phyloP scores from a whole-genome alignment of 495 filamentous ascomycete species.

The Achaetomiella virescens region DNA sequence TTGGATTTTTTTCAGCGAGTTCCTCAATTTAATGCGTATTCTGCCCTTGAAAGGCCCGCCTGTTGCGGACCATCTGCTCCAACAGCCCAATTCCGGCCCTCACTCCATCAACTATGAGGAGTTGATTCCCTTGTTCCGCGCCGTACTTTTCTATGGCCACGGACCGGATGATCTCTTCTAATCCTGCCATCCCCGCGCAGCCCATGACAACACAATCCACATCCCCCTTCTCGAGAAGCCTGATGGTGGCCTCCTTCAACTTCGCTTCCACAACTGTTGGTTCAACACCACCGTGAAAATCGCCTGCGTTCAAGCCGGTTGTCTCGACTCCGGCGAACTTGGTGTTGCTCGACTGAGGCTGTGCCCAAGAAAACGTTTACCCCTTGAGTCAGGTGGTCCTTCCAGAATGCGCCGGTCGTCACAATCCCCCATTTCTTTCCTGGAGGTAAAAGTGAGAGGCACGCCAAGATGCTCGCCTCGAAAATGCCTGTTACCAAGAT shows the following conservation, averaged over 20 bases:
- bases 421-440: conserved; percentile 74
- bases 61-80: conserved; percentile 47
- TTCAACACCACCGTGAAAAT: conserved; percentile 64
- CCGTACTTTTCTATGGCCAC: conserved; percentile 62
- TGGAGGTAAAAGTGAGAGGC: conserved; percentile 43
- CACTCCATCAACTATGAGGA: conserved; percentile 81
- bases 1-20: background rate
- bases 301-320: conserved; percentile 73
- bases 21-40: background rate
- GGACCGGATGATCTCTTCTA: conserved; percentile 71
- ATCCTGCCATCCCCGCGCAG: conserved; percentile 89
- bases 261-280: conserved; percentile 56
- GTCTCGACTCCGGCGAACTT: conserved; percentile 75
- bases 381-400: conserved; percentile 58
- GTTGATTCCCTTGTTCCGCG: conserved; percentile 47
- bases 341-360: conserved; percentile 12
- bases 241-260: conserved; percentile 63
- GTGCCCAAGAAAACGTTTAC: conserved; percentile 50
- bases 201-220: conserved; percentile 67
- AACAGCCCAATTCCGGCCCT: conserved; percentile 67
- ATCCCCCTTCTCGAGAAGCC: conserved; percentile 50
- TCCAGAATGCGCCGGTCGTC: conserved; percentile 80
- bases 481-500: conserved; percentile 77
- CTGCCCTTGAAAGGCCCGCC: conserved; percentile 28
- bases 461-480: conserved; percentile 64